Percentiles rank a stretch among this genome's conserved stretches.
Conservation (phyloP, 2,329 filamentous ascomycete genomes). For the Arthrobotrys entomopaga region DNA sequence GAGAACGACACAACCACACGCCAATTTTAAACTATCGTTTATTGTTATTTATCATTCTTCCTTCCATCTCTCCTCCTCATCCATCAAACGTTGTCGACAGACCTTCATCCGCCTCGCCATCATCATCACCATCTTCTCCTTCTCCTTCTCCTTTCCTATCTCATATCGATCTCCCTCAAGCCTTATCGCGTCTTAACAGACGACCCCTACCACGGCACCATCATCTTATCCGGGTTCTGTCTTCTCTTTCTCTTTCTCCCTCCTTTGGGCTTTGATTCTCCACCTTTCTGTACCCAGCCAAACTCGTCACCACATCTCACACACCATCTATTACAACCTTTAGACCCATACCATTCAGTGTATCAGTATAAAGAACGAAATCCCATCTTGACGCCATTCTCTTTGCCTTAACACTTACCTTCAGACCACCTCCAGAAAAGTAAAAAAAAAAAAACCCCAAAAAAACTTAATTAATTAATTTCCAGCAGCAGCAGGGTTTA, state of each 20-base stretch:
- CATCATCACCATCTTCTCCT: constrained; percentile 11
- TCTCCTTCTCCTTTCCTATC: constrained; percentile 21
- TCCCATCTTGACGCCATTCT: constrained; percentile 36
- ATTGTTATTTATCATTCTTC: not conserved
- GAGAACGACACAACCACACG: too few species aligned
- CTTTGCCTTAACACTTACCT: constrained; percentile 23
- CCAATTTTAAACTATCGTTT: too few species aligned
- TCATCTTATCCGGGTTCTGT: constrained; percentile 17
- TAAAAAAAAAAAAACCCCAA: constrained; percentile 13
- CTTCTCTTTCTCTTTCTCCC: constrained; percentile 25
- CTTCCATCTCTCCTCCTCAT: constrained; percentile 27
- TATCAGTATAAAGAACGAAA: constrained; percentile 7
- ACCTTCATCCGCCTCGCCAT: constrained; percentile 31
- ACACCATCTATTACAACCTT: constrained; percentile 39
- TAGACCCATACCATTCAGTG: constrained; percentile 20
- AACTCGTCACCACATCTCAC: constrained; percentile 28
- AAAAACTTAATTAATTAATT: too few species aligned
- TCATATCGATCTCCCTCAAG: not conserved
- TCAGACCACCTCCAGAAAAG: constrained; percentile 14
- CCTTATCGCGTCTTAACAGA: constrained; percentile 18
- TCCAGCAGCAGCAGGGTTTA: constrained; percentile 53
- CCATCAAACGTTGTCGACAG: constrained; percentile 5
- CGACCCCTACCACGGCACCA: not conserved
- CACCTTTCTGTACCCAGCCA: constrained; percentile 27
- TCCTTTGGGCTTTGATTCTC: constrained; percentile 26